A percentile compares a stretch with the other conserved stretches of the same genome.
Evolutionary conservation across 2,329 filamentous ascomycete species (phyloP).

Genomic region (Alternaria arborescens): DNA sequence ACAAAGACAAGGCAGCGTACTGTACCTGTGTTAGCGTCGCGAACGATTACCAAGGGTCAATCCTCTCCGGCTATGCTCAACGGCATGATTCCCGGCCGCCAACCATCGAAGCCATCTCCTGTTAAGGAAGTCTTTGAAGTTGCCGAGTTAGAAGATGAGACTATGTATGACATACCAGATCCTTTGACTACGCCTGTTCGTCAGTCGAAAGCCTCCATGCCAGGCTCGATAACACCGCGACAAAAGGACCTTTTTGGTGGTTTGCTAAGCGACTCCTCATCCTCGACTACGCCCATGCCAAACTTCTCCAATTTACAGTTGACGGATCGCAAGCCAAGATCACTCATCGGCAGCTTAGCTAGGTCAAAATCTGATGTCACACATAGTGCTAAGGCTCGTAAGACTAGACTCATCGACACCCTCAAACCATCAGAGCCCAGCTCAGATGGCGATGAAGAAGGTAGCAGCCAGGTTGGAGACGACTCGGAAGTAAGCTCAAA

Average conservation of each 20-base stretch:
- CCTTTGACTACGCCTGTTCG: constrained; percentile 31
- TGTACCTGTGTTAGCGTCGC: constrained; percentile 24
- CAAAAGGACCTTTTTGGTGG: constrained; percentile 48
- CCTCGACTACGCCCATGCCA: constrained; percentile 41
- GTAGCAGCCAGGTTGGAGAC: constrained; percentile 33
- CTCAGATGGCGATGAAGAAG: constrained; percentile 36
- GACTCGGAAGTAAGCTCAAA: constrained; percentile 10
- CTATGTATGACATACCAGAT: constrained; percentile 48
- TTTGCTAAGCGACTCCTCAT: constrained; percentile 40
- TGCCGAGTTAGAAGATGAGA: constrained; percentile 38
- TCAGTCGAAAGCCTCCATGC: constrained; percentile 15
- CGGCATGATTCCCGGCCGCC: constrained; percentile 42
- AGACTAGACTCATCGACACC: constrained; percentile 43
- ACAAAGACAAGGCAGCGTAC: constrained; percentile 39
- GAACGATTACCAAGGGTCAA: constrained; percentile 36
- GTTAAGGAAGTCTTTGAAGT: constrained; percentile 22
- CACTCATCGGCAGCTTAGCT: constrained; percentile 31
- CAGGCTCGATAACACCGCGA: constrained; percentile 48
- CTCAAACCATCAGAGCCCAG: constrained; percentile 38
- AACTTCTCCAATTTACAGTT: constrained; percentile 44
- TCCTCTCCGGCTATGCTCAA: constrained; percentile 47
- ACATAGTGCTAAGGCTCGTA: constrained; percentile 33
- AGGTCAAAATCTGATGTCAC: constrained; percentile 48
- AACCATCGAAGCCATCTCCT: constrained; percentile 25
- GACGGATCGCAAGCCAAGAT: constrained; percentile 34